Conservation (phyloP, 2,329 filamentous ascomycete species). For the Coniochaeta ligniaria region DNA sequence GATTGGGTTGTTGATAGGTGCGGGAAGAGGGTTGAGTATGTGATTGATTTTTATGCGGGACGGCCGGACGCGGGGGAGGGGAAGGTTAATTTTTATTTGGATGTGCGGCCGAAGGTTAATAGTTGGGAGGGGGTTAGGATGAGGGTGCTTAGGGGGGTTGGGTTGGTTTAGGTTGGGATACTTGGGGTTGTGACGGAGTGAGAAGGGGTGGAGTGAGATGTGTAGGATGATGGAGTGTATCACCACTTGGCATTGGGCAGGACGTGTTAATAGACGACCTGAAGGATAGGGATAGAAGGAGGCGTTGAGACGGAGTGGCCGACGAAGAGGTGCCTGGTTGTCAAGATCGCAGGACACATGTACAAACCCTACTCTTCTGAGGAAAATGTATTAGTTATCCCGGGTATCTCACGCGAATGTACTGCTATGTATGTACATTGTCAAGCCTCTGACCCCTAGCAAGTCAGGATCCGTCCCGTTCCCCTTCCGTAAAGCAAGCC, state of each 20-base stretch:
- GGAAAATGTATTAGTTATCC: background rate
- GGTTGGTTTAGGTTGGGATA: slow-evolving; percentile 24
- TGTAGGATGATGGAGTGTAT: background rate
- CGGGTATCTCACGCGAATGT: background rate
- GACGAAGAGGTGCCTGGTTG: too few species aligned
- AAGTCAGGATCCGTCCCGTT: background rate
- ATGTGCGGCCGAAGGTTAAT: slow-evolving; percentile 63
- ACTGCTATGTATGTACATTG: background rate
- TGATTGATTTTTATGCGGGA: slow-evolving; percentile 96
- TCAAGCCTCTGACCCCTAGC: background rate
- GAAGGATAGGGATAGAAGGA: too few species aligned
- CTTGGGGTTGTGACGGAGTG: slow-evolving; percentile 9
- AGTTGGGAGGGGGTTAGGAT: slow-evolving; percentile 63
- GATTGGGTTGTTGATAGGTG: slow-evolving; percentile 97
- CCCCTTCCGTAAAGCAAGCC: background rate
- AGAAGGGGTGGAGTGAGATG: too few species aligned
- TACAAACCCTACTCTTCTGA: background rate
- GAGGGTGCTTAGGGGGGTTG: slow-evolving; percentile 45
- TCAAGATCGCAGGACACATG: background rate
- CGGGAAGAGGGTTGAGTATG: slow-evolving; percentile 78
- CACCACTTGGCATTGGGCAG: too few species aligned
- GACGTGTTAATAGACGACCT: too few species aligned
- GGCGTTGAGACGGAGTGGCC: too few species aligned
- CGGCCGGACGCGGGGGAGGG: slow-evolving; percentile 31
- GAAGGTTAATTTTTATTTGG: slow-evolving; percentile 56